phyloP scores from a whole-genome alignment of 345 rosid genomes.

The Nephelium lappaceum region DNA sequence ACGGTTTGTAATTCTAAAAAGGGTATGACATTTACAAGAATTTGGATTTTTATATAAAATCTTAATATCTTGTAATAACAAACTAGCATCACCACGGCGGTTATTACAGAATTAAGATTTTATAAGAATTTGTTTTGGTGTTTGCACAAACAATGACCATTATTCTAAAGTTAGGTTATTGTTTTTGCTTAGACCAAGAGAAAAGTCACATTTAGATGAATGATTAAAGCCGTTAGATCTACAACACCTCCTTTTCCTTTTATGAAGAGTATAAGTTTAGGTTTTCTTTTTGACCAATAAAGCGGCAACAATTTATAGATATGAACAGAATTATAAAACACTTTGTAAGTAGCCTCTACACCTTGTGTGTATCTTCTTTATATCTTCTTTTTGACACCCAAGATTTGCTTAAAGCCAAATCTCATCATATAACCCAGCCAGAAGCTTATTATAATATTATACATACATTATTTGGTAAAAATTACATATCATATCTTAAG shows the following conservation, averaged over 20 bases:
- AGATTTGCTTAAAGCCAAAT: not conserved
- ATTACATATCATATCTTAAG: too few relatives aligned
- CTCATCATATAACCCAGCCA: not conserved
- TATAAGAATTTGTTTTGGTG: too few relatives aligned
- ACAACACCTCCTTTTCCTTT: slow-evolving; percentile 1
- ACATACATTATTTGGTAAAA: too few relatives aligned
- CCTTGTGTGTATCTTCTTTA: not conserved
- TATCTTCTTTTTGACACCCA: not conserved
- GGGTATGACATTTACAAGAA: too few relatives aligned
- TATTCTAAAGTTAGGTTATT: not conserved
- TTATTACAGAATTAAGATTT: too few relatives aligned
- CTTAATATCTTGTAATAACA: too few relatives aligned
- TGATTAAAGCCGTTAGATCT: slow-evolving; percentile 27
- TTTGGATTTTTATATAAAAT: too few relatives aligned
- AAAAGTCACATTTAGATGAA: slow-evolving; percentile 21
- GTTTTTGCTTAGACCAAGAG: not conserved
- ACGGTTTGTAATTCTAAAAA: too few relatives aligned
- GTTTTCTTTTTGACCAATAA: slow-evolving; percentile 33
- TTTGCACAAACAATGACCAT: not conserved
- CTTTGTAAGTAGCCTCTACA: not conserved
- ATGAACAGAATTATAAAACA: not conserved
- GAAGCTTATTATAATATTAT: too few relatives aligned
- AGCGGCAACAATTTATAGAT: not conserved
- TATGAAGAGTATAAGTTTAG: slow-evolving; percentile 19
- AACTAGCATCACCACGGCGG: too few relatives aligned